phyloP scores from a whole-genome alignment of 2,329 filamentous ascomycete species.

The Fusarium sp. region DNA sequence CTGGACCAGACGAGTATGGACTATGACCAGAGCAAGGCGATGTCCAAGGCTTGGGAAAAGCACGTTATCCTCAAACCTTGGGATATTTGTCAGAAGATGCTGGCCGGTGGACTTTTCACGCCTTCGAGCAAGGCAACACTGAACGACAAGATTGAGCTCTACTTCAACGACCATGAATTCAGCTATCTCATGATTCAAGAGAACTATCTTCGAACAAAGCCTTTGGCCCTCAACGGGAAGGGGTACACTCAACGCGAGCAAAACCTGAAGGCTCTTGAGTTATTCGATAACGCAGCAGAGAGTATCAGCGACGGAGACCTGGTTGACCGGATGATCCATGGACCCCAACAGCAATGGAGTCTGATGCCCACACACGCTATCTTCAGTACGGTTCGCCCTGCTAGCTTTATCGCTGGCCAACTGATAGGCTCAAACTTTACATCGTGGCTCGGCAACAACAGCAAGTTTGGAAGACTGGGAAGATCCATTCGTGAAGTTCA shows the following conservation, averaged over 20 bases:
- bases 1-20: slow-evolving; percentile 85
- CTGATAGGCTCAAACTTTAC: slow-evolving; percentile 85
- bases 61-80: slow-evolving; percentile 96
- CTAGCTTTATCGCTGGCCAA: slow-evolving; percentile 87
- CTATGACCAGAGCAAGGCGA: slow-evolving; percentile 88
- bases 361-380: slow-evolving; percentile 97
- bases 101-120: slow-evolving; percentile 89
- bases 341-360: slow-evolving; percentile 97
- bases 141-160: slow-evolving; percentile 98
- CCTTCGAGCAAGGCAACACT: slow-evolving; percentile 86
- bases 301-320: slow-evolving; percentile 98
- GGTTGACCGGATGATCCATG: slow-evolving; percentile 98
- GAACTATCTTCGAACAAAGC: slow-evolving; percentile 91
- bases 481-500: slow-evolving; percentile 94
- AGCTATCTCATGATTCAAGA: slow-evolving; percentile 98
- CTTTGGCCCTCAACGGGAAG: slow-evolving; percentile 71
- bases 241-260: slow-evolving; percentile 75
- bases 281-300: slow-evolving; percentile 89
- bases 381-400: slow-evolving; percentile 93
- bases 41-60: slow-evolving; percentile 99
- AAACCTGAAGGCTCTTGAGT: slow-evolving; percentile 85
- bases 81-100: slow-evolving; percentile 96
- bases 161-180: slow-evolving; percentile 99
- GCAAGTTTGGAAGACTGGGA: slow-evolving; percentile 82
- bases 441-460: slow-evolving; percentile 95